A percentile compares a stretch with the other conserved stretches of the same genome.
Conservation (phyloP, 352 stramenopile genomes). For the Phytopythium sindhum region DNA sequence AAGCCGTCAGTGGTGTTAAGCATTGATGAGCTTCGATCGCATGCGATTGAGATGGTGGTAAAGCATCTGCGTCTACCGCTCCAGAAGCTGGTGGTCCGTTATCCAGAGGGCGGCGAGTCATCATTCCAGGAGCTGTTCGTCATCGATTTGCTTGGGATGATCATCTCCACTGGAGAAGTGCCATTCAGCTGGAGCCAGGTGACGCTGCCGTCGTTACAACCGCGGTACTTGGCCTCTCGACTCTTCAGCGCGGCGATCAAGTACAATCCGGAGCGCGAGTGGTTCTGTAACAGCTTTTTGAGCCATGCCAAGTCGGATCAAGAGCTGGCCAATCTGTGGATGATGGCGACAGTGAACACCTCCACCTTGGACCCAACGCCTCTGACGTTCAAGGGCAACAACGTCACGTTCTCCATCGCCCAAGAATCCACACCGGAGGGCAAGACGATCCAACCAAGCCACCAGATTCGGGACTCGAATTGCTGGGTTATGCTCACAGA, state of each 20-base stretch:
- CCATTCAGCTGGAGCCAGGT: conserved; percentile 63
- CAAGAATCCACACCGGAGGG: background rate
- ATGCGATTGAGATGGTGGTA: conserved; percentile 24
- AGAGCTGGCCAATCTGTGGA: conserved; percentile 56
- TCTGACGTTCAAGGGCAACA: conserved; percentile 17
- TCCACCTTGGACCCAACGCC: conserved; percentile 16
- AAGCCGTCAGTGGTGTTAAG: conserved; percentile 14
- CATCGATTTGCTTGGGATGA: conserved; percentile 59
- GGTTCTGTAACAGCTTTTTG: conserved; percentile 62
- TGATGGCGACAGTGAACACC: conserved; percentile 66
- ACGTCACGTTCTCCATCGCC: conserved; percentile 22
- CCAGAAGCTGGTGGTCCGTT: conserved; percentile 57
- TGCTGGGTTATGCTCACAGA: conserved; percentile 76
- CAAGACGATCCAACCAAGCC: background rate
- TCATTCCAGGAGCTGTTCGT: conserved; percentile 55
- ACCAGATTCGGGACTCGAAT: conserved; percentile 38
- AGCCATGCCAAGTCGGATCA: conserved; percentile 49
- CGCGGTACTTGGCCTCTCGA: conserved; percentile 49
- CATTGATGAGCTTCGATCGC: conserved; percentile 22
- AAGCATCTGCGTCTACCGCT: conserved; percentile 37
- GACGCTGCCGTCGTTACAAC: conserved; percentile 31
- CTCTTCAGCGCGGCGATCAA: conserved; percentile 58
- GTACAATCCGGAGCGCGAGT: conserved; percentile 54
- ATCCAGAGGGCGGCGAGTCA: conserved; percentile 23
- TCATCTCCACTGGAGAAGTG: conserved; percentile 56